Percentiles rank a stretch among this genome's conserved stretches.
Conservation (phyloP, 2,329 filamentous ascomycete genomes). For the Parastagonospora nodorum region DNA sequence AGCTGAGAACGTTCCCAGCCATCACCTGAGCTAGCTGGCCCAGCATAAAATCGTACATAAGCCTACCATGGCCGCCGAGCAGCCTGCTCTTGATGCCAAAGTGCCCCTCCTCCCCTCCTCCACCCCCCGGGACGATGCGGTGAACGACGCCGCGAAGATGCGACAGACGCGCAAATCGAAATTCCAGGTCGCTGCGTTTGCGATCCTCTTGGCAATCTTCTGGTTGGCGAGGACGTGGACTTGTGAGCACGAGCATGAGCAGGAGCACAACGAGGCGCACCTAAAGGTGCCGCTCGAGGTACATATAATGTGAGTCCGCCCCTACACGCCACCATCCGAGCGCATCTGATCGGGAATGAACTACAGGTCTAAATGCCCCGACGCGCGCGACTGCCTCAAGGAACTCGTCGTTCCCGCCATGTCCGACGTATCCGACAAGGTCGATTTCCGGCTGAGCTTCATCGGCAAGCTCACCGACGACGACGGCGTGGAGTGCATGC, state of each 20-base stretch:
- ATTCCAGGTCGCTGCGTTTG: slow-evolving; percentile 31
- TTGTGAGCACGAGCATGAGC: slow-evolving; percentile 33
- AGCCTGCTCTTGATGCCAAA: slow-evolving; percentile 34
- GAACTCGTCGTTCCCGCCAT: slow-evolving; percentile 84
- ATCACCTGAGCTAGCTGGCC: slow-evolving; percentile 6
- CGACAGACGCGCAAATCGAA: slow-evolving; percentile 25
- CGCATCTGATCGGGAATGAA: too few relatives aligned
- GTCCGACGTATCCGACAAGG: slow-evolving; percentile 78
- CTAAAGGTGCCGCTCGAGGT: slow-evolving; percentile 78
- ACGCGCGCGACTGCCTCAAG: slow-evolving; percentile 81
- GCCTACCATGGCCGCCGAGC: slow-evolving; percentile 2
- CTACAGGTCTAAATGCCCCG: slow-evolving; percentile 75
- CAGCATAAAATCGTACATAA: slow-evolving; percentile 11
- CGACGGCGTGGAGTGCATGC: slow-evolving; percentile 84
- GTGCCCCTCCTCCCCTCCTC: slow-evolving; percentile 31
- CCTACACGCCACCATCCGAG: too few relatives aligned
- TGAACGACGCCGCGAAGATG: slow-evolving; percentile 15
- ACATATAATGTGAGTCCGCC: slow-evolving; percentile 73
- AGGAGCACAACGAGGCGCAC: slow-evolving; percentile 26
- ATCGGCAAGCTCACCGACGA: slow-evolving; percentile 78
- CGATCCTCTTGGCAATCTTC: slow-evolving; percentile 38
- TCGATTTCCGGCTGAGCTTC: slow-evolving; percentile 88
- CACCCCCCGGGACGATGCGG: slow-evolving; percentile 7
- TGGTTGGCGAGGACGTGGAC: slow-evolving; percentile 35
- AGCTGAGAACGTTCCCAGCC: slow-evolving; percentile 8